Base-by-base conservation (phyloP, 2,329 filamentous ascomycete genomes). In the Pestalotiopsis sp. region DNA sequence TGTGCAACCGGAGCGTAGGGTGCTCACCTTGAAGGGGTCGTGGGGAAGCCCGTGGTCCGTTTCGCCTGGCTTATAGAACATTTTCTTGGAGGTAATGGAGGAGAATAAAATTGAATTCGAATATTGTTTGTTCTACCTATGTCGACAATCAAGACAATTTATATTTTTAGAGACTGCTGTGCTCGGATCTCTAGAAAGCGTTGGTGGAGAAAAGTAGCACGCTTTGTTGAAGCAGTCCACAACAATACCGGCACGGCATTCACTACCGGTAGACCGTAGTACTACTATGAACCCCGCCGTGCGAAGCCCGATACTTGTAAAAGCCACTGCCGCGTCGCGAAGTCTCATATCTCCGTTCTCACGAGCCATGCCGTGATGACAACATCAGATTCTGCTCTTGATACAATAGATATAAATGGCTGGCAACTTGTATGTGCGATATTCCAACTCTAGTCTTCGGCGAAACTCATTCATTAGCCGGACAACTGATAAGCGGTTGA, bases 1-100 rank as follows among this genome's bases (percentile, higher is more conserved):
- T 13, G 27, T 66, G 17, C 20, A 59, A 11, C 7, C 17, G 6
- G n/a, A 67, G 56, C 6, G 20, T n/a, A 25, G 23, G n/a, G 4
- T 25, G 17, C 6, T 4, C 25, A 61, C 65, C 56, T 86, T 77
- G 72, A 77, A 69, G 17, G 68, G 68, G 49, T 69, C 68, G 36
- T 61, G 59, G 58, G 65, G 65, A 11, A 69, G 65, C 31, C 65
- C 65, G 59, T 69, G 68, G 39, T 12, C 20, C 20, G 64, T 67
- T 25, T 63, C 57, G 27, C 68, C 68, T 41, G 68, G 68, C n/a
- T 67, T 52, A 59, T 69, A 69, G 45, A 63, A 69, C 68, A 69
- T 69, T 23, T 59, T 59, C 20, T 13, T 14, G 6, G 57, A 13
- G 5, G 23, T 59, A 31, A 31, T 31, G 31, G 2, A 31, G 23